phyloP scores from a whole-genome alignment of 208 protist genomes.

The Leptomonas seymouri region DNA sequence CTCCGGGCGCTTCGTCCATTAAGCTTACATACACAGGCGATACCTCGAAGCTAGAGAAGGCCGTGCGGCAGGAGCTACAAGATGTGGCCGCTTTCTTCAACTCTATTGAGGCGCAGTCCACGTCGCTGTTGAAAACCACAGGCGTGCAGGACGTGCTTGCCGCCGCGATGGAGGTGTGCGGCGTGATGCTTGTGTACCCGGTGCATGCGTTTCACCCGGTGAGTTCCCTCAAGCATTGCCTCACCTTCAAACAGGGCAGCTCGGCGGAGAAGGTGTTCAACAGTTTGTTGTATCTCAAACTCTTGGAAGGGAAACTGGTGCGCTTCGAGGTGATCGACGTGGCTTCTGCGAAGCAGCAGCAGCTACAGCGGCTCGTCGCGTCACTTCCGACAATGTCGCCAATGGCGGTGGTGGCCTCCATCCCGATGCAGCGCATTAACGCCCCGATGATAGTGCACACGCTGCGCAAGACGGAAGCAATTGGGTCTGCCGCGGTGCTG shows the following conservation, averaged over 20 bases:
- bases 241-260: conserved; percentile 72
- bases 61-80: conserved; percentile 31
- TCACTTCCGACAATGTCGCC: conserved; percentile 9
- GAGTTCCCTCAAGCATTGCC: conserved; percentile 70
- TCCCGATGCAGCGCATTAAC: background rate
- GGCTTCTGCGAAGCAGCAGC: conserved; percentile 12
- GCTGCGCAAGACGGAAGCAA: conserved; percentile 58
- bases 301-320: conserved; percentile 86
- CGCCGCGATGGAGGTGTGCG: conserved; percentile 63
- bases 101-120: background rate
- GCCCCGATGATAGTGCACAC: conserved; percentile 16
- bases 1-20: conserved; percentile 44
- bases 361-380: conserved; percentile 22
- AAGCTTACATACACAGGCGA: conserved; percentile 20
- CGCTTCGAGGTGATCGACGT: conserved; percentile 77
- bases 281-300: conserved; percentile 50
- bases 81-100: conserved; percentile 42
- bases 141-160: conserved; percentile 86
- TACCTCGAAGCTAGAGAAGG: conserved; percentile 26
- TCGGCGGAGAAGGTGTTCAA: conserved; percentile 77
- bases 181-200: conserved; percentile 61
- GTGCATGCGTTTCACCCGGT: conserved; percentile 55
- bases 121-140: conserved; percentile 42
- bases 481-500: conserved; percentile 58
- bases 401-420: background rate